A percentile compares a stretch with the other conserved stretches of the same genome.
Conservation (phyloP, 2,329 filamentous ascomycete genomes). For the Beauveria bassiana region DNA sequence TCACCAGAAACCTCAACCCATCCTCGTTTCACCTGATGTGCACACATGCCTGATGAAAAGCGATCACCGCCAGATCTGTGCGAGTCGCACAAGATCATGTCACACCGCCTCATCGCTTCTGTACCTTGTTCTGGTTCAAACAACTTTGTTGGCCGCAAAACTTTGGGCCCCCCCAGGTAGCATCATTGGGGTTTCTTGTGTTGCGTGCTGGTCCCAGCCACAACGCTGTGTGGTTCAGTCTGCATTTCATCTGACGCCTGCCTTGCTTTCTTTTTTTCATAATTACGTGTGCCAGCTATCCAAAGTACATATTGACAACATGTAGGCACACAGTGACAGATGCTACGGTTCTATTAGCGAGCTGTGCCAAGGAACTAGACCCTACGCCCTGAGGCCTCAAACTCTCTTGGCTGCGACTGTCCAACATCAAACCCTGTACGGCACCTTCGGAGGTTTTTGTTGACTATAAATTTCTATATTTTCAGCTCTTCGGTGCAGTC, state of each 20-base stretch:
- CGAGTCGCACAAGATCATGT: background rate
- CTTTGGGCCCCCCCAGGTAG: background rate
- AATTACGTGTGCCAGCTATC: too few species aligned
- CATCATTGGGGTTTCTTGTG: background rate
- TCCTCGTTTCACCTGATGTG: background rate
- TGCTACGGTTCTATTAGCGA: background rate
- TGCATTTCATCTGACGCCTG: background rate
- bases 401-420: background rate
- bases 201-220: background rate
- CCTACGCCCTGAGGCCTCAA: background rate
- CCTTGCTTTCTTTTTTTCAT: background rate
- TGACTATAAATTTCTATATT: background rate
- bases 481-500: background rate
- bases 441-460: background rate
- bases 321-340: background rate
- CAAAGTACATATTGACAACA: too few species aligned
- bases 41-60: background rate
- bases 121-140: background rate
- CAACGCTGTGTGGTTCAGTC: background rate
- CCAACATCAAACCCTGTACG: background rate
- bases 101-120: background rate
- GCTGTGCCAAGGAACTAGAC: background rate
- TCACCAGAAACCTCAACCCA: background rate
- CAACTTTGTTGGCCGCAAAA: background rate
- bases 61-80: slow-evolving; percentile 9